phyloP scores from a whole-genome alignment of 2,329 filamentous ascomycete species.

The Alternaria atra region DNA sequence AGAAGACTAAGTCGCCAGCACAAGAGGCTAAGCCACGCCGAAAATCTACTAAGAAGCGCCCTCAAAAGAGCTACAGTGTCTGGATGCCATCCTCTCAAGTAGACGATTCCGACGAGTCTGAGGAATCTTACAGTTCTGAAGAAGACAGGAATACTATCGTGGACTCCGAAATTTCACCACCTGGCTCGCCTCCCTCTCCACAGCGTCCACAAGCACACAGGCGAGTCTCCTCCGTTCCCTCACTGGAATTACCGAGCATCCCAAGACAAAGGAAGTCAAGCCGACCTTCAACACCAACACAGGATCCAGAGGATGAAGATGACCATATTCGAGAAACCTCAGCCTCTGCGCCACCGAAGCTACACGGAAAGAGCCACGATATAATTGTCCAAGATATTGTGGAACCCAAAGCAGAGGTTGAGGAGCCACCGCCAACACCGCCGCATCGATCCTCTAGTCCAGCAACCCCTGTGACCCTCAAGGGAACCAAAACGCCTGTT shows the following conservation, averaged over 20 bases:
- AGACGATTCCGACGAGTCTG: constrained; percentile 42
- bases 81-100: constrained; percentile 58
- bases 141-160: constrained; percentile 37
- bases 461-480: constrained; percentile 56
- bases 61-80: constrained; percentile 56
- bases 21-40: constrained; percentile 37
- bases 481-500: constrained; percentile 55
- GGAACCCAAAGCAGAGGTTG: constrained; percentile 26
- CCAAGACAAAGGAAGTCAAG: constrained; percentile 55
- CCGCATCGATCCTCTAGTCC: constrained; percentile 64
- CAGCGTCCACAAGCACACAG: constrained; percentile 52
- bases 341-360: constrained; percentile 40
- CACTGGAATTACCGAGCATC: constrained; percentile 56
- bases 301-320: constrained; percentile 22
- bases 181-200: constrained; percentile 34
- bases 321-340: constrained; percentile 28
- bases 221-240: constrained; percentile 59
- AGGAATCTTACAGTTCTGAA: constrained; percentile 28
- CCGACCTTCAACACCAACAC: constrained; percentile 48
- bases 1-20: constrained; percentile 18
- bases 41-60: constrained; percentile 44
- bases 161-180: constrained; percentile 28
- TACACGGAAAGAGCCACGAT: constrained; percentile 35
- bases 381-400: constrained; percentile 21
- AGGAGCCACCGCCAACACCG: constrained; percentile 55